Conservation (phyloP, 257 asterid species). For the Primulina huaijiensis region DNA sequence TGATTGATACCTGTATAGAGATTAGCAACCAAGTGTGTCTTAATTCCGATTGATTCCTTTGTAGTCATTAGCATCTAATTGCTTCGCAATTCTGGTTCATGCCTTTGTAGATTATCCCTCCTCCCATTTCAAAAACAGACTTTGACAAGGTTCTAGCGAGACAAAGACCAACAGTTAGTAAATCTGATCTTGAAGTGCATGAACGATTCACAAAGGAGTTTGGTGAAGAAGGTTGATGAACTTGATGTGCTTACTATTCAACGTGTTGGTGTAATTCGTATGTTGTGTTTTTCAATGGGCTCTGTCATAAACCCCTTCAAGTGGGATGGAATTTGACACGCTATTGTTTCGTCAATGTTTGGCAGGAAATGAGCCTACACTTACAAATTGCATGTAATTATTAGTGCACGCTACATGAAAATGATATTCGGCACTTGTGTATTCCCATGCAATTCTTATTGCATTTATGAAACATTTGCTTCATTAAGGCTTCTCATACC, state of each 20-base stretch:
- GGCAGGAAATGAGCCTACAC: constrained; percentile 29
- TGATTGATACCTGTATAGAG: background rate
- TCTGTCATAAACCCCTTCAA: constrained; percentile 27
- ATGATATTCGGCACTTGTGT: constrained; percentile 21
- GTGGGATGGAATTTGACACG: constrained; percentile 23
- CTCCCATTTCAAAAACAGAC: constrained; percentile 80
- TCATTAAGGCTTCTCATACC: background rate
- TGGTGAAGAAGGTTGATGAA: constrained; percentile 91
- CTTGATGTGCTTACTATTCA: constrained; percentile 15
- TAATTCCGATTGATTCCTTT: background rate
- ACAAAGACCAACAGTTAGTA: constrained; percentile 94
- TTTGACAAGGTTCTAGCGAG: constrained; percentile 91
- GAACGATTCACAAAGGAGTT: constrained; percentile 90
- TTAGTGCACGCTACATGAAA: constrained; percentile 32
- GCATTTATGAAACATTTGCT: constrained; percentile 7
- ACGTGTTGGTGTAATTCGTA: constrained; percentile 33
- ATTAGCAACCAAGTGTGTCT: background rate
- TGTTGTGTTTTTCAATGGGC: constrained; percentile 28
- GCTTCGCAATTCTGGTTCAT: background rate
- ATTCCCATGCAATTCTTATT: constrained; percentile 22
- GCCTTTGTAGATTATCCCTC: constrained; percentile 60
- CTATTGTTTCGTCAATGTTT: constrained; percentile 25
- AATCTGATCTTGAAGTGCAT: constrained; percentile 85
- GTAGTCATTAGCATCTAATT: background rate
- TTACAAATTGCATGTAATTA: constrained; percentile 28